These are phyloP conservation scores for Arthrobotrys pseudoclavata DNA, from an alignment of 2,329 filamentous ascomycete species.

Conservation along the genomic window DNA sequence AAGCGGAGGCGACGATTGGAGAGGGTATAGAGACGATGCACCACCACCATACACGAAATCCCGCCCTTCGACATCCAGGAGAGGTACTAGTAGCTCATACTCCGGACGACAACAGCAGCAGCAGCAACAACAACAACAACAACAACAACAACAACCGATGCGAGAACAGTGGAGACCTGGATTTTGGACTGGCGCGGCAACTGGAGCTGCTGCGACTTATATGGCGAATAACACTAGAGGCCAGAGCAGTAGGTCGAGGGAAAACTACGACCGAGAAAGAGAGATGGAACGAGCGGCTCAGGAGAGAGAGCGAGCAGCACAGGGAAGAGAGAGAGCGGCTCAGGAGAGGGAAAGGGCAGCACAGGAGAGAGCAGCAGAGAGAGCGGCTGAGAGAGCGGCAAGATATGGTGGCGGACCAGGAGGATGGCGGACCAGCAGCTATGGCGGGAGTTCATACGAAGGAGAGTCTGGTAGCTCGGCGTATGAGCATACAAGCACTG, in stretches of 20 bases:
- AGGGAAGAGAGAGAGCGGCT: conserved; percentile 18
- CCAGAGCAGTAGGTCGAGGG: conserved; percentile 14
- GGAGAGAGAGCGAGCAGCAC: conserved; percentile 27
- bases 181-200: conserved; percentile 58
- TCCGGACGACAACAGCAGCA: conserved; percentile 26
- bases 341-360: conserved; percentile 24
- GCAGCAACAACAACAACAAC: background rate
- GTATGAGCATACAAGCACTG: conserved; percentile 54
- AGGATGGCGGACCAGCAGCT: conserved; percentile 52
- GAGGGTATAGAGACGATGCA: conserved; percentile 50
- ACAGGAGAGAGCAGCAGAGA: conserved; percentile 2
- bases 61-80: conserved; percentile 36
- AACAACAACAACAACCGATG: conserved; percentile 12
- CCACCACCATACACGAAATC: conserved; percentile 49
- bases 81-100: conserved; percentile 28
- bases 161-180: conserved; percentile 53
- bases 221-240: conserved; percentile 36
- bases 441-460: conserved; percentile 54
- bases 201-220: conserved; percentile 45
- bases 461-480: conserved; percentile 39
- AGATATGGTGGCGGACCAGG: conserved; percentile 29
- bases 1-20: conserved; percentile 54
- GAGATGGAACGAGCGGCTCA: conserved; percentile 21
- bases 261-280: conserved; percentile 29
- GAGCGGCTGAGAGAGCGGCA: conserved; percentile 4